A percentile compares a stretch with the other conserved stretches of the same genome.
phyloP scores from a whole-genome alignment of 768 basidiomycete species.

The Tubosaeta sp. region DNA sequence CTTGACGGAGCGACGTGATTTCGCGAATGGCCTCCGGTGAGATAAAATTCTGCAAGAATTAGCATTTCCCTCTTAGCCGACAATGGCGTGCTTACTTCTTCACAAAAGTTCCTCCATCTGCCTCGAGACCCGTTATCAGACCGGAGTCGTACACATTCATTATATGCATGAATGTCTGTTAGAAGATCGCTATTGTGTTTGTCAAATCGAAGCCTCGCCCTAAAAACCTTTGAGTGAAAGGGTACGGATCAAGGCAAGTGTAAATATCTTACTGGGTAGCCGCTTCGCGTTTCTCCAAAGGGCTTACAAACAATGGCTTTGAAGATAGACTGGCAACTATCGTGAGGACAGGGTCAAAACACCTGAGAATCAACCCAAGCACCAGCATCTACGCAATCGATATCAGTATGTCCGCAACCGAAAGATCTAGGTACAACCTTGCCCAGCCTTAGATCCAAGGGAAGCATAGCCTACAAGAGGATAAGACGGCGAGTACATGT shows the following conservation, averaged over 20 bases:
- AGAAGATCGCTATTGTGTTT: conserved; percentile 78
- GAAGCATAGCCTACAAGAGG: conserved; percentile 65
- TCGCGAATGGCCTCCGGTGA: conserved; percentile 70
- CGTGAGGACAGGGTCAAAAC: conserved; percentile 76
- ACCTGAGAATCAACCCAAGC: conserved; percentile 77
- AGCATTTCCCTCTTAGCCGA: background rate
- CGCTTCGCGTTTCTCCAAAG: conserved; percentile 81
- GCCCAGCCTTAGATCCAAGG: conserved; percentile 80
- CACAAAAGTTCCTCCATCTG: conserved; percentile 58
- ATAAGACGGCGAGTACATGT: background rate
- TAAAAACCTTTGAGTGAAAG: conserved; percentile 26
- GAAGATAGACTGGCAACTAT: conserved; percentile 81
- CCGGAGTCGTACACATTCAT: conserved; percentile 52
- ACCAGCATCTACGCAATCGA: conserved; percentile 69
- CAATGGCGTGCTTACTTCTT: conserved; percentile 43
- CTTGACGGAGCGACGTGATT: conserved; percentile 69
- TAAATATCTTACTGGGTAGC: conserved; percentile 52
- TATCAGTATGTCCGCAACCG: background rate
- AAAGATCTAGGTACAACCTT: conserved; percentile 47
- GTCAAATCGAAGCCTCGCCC: conserved; percentile 68
- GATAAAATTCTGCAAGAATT: conserved; percentile 68
- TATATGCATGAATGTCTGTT: conserved; percentile 75
- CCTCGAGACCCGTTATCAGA: conserved; percentile 45
- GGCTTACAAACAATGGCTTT: conserved; percentile 80
- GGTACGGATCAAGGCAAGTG: background rate